Evolutionary conservation across 352 stramenopile genomes (phyloP).

Genomic region (Globisporangium cylindrosporum): DNA sequence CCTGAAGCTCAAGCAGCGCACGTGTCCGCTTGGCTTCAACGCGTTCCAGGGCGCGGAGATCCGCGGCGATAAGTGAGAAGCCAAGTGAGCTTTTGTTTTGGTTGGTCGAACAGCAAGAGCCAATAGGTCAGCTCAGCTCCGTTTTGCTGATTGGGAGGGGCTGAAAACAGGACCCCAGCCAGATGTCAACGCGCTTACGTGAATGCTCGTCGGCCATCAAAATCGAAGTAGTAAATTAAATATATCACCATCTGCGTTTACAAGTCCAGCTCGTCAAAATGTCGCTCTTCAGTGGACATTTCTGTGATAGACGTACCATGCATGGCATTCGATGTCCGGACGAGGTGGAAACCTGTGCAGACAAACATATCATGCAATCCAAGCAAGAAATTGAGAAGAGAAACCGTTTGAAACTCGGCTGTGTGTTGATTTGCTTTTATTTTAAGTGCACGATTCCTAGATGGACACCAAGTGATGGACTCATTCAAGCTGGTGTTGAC

Average conservation of each 20-base stretch:
- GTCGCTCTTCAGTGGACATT: not conserved
- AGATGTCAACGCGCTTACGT: not conserved
- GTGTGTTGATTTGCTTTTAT: not conserved
- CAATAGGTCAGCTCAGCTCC: not conserved
- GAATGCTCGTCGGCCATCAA: not conserved
- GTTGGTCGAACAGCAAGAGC: not conserved
- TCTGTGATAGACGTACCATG: not conserved
- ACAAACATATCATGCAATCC: not conserved
- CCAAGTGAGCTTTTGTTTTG: not conserved
- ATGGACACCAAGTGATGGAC: not conserved
- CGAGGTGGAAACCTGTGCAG: not conserved
- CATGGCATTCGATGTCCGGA: not conserved
- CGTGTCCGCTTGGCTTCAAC: constrained; percentile 45
- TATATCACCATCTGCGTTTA: not conserved
- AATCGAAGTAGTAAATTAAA: constrained; percentile 7
- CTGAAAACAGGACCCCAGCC: not conserved
- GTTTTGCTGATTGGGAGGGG: not conserved
- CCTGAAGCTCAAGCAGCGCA: constrained; percentile 41
- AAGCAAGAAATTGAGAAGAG: not conserved
- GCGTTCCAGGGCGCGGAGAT: constrained; percentile 38
- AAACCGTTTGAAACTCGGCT: not conserved
- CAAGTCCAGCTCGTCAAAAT: not conserved
- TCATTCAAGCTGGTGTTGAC: not conserved
- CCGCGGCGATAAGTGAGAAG: constrained; percentile 7
- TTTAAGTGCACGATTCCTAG: not conserved